Conservation (phyloP, 1,284 basidiomycete species). For the Trichosporon sp. region DNA sequence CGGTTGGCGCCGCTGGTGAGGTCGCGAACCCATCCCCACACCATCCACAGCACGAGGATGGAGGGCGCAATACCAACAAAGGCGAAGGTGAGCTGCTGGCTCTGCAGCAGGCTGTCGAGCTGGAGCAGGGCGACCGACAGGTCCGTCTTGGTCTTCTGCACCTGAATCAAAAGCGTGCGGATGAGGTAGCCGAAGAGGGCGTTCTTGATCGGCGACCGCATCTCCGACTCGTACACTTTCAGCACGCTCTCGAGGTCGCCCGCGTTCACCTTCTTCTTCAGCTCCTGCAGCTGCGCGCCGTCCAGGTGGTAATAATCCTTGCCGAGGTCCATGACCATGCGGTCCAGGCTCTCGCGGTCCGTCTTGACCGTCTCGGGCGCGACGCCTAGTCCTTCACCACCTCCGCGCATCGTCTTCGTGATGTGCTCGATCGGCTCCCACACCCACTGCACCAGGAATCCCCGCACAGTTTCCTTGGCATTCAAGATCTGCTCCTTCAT, state of each 20-base stretch:
- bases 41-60: slow-evolving; percentile 69
- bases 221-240: slow-evolving; percentile 84
- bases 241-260: slow-evolving; percentile 88
- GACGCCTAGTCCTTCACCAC: slow-evolving; percentile 53
- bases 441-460: slow-evolving; percentile 80
- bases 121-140: slow-evolving; percentile 79
- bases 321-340: slow-evolving; percentile 84
- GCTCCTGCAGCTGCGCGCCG: slow-evolving; percentile 57
- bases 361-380: slow-evolving; percentile 45
- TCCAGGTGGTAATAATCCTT: slow-evolving; percentile 60
- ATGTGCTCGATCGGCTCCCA: slow-evolving; percentile 80
- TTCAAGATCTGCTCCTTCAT: slow-evolving; percentile 56
- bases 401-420: slow-evolving; percentile 62
- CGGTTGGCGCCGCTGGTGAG: slow-evolving; percentile 52
- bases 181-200: slow-evolving; percentile 76
- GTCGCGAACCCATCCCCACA: slow-evolving; percentile 55
- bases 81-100: slow-evolving; percentile 93
- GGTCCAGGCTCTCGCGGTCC: slow-evolving; percentile 69
- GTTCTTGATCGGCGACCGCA: slow-evolving; percentile 74
- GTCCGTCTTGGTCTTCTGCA: slow-evolving; percentile 97
- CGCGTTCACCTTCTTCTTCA: slow-evolving; percentile 63
- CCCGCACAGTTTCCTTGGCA: slow-evolving; percentile 62
- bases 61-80: slow-evolving; percentile 95
- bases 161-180: slow-evolving; percentile 81
- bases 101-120: slow-evolving; percentile 82